phyloP scores from a whole-genome alignment of 441 rosid genomes.

The Corymbia calophylla region DNA sequence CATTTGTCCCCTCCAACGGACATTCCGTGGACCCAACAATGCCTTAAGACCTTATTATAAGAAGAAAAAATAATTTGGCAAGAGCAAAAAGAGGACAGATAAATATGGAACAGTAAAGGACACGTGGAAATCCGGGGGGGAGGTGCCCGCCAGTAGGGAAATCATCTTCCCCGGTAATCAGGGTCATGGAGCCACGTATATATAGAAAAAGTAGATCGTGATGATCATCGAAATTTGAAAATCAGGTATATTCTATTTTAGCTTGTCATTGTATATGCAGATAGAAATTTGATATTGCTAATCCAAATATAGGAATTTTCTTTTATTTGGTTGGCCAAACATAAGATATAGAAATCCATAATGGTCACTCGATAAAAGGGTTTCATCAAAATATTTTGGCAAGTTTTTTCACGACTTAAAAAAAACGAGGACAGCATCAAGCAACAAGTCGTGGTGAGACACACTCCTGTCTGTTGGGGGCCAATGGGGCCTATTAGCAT shows the following conservation, averaged over 20 bases:
- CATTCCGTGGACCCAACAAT: background rate
- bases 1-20: background rate
- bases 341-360: background rate
- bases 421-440: background rate
- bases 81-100: background rate
- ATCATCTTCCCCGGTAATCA: background rate
- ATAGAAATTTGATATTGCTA: background rate
- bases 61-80: background rate
- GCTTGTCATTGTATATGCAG: background rate
- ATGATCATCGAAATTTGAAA: background rate
- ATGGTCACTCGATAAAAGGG: background rate
- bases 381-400: background rate
- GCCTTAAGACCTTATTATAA: background rate
- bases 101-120: too few relatives aligned
- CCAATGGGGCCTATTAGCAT: background rate
- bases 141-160: background rate
- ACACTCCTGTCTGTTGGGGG: background rate
- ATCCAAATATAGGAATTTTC: background rate
- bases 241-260: background rate
- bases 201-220: background rate
- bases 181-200: background rate
- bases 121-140: too few relatives aligned
- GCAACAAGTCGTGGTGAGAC: background rate
- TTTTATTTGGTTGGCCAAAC: background rate
- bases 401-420: background rate